Evolutionary conservation across 345 rosid genomes (phyloP).

Genomic region (Lumnitzera racemosa): DNA sequence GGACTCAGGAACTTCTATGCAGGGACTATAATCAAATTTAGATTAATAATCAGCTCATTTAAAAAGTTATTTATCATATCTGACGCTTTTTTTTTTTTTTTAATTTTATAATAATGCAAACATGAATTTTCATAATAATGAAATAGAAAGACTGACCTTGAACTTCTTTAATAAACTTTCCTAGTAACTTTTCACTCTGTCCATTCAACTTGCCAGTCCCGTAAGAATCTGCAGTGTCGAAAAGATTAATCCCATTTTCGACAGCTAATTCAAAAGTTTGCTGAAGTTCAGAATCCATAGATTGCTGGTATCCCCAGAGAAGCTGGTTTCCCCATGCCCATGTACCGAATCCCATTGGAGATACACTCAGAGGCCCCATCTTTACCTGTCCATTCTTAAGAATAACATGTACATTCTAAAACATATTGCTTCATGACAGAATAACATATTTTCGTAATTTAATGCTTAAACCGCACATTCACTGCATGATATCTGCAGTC

Average conservation of each 20-base stretch:
- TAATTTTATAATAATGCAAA: too few relatives aligned
- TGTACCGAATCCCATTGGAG: slow-evolving; percentile 96
- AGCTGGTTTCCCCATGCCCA: slow-evolving; percentile 99
- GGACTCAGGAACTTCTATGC: too few relatives aligned
- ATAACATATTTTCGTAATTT: too few relatives aligned
- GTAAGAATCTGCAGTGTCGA: slow-evolving; percentile 92
- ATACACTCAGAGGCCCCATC: slow-evolving; percentile 78
- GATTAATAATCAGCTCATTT: too few relatives aligned
- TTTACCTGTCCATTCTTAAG: slow-evolving; percentile 34
- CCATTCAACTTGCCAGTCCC: slow-evolving; percentile 86
- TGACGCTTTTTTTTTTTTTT: too few relatives aligned
- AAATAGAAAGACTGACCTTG: slow-evolving; percentile 24
- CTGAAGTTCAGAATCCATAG: slow-evolving; percentile 82
- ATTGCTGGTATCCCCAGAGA: slow-evolving; percentile 79
- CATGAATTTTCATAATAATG: neutral
- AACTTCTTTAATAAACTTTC: slow-evolving; percentile 63
- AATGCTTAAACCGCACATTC: too few relatives aligned
- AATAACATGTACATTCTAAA: too few relatives aligned
- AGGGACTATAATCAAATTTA: too few relatives aligned
- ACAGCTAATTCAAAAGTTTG: slow-evolving; percentile 66
- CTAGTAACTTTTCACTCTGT: slow-evolving; percentile 84
- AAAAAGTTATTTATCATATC: too few relatives aligned
- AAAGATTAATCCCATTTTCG: slow-evolving; percentile 69
- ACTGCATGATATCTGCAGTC: too few relatives aligned
- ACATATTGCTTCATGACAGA: too few relatives aligned